Evolutionary conservation across 371 early-diverging fungal genomes (phyloP).

Genomic region (Blastocladiella emersonii): DNA sequence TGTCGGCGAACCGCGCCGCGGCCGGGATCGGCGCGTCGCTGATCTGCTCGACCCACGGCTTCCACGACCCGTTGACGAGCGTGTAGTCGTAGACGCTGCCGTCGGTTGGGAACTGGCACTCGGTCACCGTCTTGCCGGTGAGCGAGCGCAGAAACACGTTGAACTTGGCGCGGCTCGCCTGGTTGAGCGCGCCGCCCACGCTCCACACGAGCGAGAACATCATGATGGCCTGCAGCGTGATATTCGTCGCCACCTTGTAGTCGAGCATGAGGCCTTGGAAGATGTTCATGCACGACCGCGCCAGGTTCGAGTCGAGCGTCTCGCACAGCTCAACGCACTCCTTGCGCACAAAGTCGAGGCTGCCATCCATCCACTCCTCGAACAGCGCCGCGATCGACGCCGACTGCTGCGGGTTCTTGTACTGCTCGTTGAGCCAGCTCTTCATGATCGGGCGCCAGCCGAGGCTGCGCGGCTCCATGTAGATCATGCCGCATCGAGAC

Average conservation of each 20-base stretch:
- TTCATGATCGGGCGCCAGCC: constrained; percentile 28
- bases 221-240: constrained; percentile 8
- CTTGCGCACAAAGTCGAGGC: constrained; percentile 23
- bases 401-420: neutral
- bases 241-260: constrained; percentile 10
- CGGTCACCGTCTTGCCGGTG: constrained; percentile 12
- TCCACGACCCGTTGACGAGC: constrained; percentile 29
- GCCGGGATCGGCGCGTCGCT: constrained; percentile 24
- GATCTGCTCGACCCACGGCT: constrained; percentile 29
- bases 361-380: constrained; percentile 13
- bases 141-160: constrained; percentile 25
- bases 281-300: constrained; percentile 14
- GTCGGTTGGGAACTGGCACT: constrained; percentile 17
- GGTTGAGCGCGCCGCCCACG: constrained; percentile 29
- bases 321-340: constrained; percentile 29
- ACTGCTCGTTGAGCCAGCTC: constrained; percentile 22
- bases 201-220: constrained; percentile 26
- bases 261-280: constrained; percentile 20
- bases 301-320: constrained; percentile 28
- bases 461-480: constrained; percentile 41
- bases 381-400: neutral
- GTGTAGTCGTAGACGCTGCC: constrained; percentile 30
- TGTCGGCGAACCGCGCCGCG: constrained; percentile 34
- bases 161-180: constrained; percentile 30
- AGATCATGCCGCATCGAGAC: constrained; percentile 46